Conservation (phyloP, 306 rosid species). For the Sicyos baderoa region DNA sequence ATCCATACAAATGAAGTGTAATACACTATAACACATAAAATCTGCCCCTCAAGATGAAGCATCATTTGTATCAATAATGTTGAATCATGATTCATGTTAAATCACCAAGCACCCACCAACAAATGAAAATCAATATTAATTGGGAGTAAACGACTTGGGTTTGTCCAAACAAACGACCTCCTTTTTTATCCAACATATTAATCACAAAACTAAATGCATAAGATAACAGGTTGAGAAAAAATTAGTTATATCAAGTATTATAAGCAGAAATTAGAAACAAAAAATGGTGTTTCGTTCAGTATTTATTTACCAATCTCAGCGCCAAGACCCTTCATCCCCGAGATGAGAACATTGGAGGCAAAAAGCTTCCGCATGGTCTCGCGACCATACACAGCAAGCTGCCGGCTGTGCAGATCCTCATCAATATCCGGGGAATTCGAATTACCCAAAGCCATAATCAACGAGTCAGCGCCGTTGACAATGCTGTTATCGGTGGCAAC, state of each 20-base stretch:
- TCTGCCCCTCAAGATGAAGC: too few species aligned
- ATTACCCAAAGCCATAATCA: conserved; percentile 55
- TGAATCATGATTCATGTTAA: too few species aligned
- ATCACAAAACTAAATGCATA: too few species aligned
- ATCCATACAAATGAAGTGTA: not conserved
- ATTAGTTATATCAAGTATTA: not conserved
- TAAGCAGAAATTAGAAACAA: not conserved
- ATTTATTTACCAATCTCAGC: conserved; percentile 66
- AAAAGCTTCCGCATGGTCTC: conserved; percentile 88
- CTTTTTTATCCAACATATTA: too few species aligned
- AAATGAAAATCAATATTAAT: too few species aligned
- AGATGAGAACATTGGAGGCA: conserved; percentile 64
- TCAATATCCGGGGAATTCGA: conserved; percentile 52
- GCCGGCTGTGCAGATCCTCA: conserved; percentile 96
- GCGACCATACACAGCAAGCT: conserved; percentile 91
- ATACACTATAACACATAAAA: not conserved
- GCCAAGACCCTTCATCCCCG: conserved; percentile 93
- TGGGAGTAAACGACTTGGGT: too few species aligned
- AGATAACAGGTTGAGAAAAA: too few species aligned
- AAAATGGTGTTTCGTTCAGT: not conserved
- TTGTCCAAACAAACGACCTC: too few species aligned
- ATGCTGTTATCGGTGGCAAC: conserved; percentile 10
- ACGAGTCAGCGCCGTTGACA: conserved; percentile 21
- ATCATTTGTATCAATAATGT: too few species aligned
- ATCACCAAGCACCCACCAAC: too few species aligned